Evolutionary conservation across 768 basidiomycete species (phyloP).

Genomic region (Termitomyces sp.): DNA sequence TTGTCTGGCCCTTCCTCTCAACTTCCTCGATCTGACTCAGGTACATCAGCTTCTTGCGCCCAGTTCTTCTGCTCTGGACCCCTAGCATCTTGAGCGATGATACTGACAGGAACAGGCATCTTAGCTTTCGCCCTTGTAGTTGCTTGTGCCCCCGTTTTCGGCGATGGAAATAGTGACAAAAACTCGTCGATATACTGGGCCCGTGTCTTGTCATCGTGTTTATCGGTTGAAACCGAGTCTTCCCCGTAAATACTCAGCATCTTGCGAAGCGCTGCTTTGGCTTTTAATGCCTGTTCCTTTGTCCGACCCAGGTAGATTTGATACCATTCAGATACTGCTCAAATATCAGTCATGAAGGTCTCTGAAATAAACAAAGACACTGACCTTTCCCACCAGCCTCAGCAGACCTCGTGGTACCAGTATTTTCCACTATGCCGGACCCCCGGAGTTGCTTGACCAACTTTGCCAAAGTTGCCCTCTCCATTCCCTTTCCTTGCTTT

Average conservation of each 20-base stretch:
- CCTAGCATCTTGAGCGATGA: not conserved
- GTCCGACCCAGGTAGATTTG: not conserved
- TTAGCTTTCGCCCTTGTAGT: no score
- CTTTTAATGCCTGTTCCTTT: not conserved
- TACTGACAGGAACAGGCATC: no score
- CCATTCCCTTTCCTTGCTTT: not conserved
- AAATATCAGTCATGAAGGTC: not conserved
- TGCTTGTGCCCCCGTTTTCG: not conserved
- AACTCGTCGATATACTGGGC: not conserved
- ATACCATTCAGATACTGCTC: slow-evolving; percentile 1
- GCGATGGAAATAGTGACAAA: not conserved
- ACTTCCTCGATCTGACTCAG: not conserved
- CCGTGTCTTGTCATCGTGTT: no score
- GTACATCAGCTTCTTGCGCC: not conserved
- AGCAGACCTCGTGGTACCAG: not conserved
- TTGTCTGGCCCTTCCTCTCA: no score
- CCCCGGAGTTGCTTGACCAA: not conserved
- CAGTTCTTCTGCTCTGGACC: not conserved
- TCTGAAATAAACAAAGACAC: not conserved
- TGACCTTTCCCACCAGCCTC: not conserved
- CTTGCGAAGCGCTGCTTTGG: not conserved
- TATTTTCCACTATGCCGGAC: not conserved
- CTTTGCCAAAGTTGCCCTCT: not conserved
- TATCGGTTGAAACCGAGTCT: not conserved
- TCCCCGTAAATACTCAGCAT: not conserved